Conservation (phyloP, 768 basidiomycete genomes). For the Termitomyces sp. region DNA sequence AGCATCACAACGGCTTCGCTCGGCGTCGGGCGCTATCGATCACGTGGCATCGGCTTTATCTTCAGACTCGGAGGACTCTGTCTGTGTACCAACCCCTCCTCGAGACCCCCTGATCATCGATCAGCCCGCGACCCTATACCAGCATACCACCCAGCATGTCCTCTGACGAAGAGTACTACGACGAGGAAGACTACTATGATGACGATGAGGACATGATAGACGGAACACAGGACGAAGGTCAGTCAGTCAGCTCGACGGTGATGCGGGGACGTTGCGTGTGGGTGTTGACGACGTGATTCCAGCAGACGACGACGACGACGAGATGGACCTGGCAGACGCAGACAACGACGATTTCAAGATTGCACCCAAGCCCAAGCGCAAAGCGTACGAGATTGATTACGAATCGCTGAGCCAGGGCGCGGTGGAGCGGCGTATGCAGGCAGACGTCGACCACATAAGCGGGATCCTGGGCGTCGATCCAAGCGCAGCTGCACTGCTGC, state of each 20-base stretch:
- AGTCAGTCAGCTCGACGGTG: too few species aligned
- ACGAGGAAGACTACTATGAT: constrained; percentile 61
- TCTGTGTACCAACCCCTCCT: too few species aligned
- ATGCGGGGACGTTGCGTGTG: too few species aligned
- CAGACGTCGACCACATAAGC: constrained; percentile 83
- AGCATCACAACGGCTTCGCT: too few species aligned
- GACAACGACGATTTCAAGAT: constrained; percentile 66
- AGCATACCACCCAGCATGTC: constrained; percentile 28
- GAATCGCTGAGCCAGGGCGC: constrained; percentile 69
- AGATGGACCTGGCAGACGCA: constrained; percentile 64
- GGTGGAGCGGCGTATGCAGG: constrained; percentile 75
- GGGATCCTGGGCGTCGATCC: constrained; percentile 90
- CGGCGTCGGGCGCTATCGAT: background rate
- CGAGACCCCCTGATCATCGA: constrained; percentile 1
- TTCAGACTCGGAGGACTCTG: background rate
- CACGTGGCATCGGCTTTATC: background rate
- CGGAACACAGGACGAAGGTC: constrained; percentile 58
- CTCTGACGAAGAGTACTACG: constrained; percentile 72
- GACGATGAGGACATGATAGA: constrained; percentile 75
- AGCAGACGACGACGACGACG: constrained; percentile 43
- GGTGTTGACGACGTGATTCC: constrained; percentile 8
- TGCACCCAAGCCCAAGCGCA: constrained; percentile 50
- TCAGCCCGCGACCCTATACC: background rate
- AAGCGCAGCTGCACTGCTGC: constrained; percentile 70
- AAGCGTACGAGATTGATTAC: constrained; percentile 86